A percentile compares a stretch with the other conserved stretches of the same genome.
Evolutionary conservation across 2,329 filamentous ascomycete species (phyloP).

Genomic region (Sarocladiaceae sp.): DNA sequence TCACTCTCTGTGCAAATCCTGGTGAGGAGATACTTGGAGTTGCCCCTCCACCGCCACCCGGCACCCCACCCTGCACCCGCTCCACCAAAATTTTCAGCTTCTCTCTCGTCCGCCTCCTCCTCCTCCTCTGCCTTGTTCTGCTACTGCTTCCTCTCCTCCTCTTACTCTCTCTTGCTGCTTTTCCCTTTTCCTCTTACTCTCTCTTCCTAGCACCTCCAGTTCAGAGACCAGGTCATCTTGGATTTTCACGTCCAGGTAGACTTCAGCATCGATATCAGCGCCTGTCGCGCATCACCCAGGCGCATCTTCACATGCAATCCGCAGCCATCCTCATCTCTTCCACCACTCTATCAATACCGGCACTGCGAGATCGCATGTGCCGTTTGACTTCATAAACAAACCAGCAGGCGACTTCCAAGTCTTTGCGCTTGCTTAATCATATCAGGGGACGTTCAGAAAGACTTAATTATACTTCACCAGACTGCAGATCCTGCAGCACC

Average conservation of each 20-base stretch:
- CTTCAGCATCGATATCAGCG: not conserved
- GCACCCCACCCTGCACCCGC: not conserved
- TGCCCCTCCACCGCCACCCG: slow-evolving; percentile 2
- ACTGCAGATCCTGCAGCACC: slow-evolving; percentile 6
- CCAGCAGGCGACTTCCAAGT: slow-evolving; percentile 57
- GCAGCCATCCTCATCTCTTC: not conserved
- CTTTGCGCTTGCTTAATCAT: slow-evolving; percentile 56
- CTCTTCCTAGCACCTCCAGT: not conserved
- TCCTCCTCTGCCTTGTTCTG: not conserved
- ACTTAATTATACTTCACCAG: slow-evolving; percentile 28
- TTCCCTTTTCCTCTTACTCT: not conserved
- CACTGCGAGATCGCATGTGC: slow-evolving; percentile 37
- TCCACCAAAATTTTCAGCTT: slow-evolving; percentile 8
- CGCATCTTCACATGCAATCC: slow-evolving; percentile 1
- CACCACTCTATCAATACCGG: not conserved
- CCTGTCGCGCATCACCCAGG: not conserved
- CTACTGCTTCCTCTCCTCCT: not conserved
- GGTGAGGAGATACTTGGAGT: not conserved
- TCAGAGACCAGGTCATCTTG: not conserved
- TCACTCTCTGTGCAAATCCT: too few species aligned
- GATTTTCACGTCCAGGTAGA: not conserved
- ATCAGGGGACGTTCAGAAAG: slow-evolving; percentile 48
- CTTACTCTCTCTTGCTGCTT: not conserved
- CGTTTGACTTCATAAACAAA: slow-evolving; percentile 32
- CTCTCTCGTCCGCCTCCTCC: not conserved